These are phyloP conservation scores for Fusarium pseudonygamai DNA, from an alignment of 2,329 filamentous ascomycete genomes.

Conservation along the genomic window DNA sequence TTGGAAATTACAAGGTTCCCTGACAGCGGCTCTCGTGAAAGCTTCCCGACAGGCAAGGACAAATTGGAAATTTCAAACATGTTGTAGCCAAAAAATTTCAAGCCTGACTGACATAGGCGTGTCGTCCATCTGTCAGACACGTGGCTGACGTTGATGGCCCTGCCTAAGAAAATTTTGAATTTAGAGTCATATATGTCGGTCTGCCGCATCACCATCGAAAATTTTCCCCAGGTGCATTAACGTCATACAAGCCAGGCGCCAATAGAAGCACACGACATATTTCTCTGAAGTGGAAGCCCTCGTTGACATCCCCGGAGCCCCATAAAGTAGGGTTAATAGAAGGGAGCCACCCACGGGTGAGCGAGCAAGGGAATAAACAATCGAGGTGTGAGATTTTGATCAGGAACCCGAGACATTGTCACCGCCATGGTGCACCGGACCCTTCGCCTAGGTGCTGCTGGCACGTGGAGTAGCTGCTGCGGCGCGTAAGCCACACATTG, in stretches of 20 bases:
- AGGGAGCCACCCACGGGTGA: constrained; percentile 16
- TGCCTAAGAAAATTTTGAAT: neutral
- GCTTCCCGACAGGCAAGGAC: constrained; percentile 21
- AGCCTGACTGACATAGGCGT: constrained; percentile 5
- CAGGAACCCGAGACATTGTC: constrained; percentile 45
- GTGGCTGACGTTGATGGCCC: constrained; percentile 26
- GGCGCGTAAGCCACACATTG: constrained; percentile 36
- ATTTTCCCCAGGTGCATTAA: neutral
- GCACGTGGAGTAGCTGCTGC: constrained; percentile 37
- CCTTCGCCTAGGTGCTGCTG: constrained; percentile 30
- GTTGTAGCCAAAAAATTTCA: constrained; percentile 11
- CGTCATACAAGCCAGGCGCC: constrained; percentile 4
- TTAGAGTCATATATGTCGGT: constrained; percentile 18
- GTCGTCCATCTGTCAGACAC: constrained; percentile 17
- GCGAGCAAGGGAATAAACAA: constrained; percentile 18
- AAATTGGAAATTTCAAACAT: constrained; percentile 8
- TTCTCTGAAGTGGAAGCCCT: constrained; percentile 13
- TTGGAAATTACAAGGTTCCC: constrained; percentile 19
- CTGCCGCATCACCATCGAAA: constrained; percentile 13
- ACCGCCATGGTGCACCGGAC: constrained; percentile 38
- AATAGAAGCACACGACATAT: constrained; percentile 13
- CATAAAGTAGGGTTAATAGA: constrained; percentile 27
- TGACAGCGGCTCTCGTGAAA: constrained; percentile 9
- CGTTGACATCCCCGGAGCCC: constrained; percentile 21
- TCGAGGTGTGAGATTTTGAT: constrained; percentile 29